phyloP scores from a whole-genome alignment of 495 filamentous ascomycete species.

The Penicillium verhagenii region DNA sequence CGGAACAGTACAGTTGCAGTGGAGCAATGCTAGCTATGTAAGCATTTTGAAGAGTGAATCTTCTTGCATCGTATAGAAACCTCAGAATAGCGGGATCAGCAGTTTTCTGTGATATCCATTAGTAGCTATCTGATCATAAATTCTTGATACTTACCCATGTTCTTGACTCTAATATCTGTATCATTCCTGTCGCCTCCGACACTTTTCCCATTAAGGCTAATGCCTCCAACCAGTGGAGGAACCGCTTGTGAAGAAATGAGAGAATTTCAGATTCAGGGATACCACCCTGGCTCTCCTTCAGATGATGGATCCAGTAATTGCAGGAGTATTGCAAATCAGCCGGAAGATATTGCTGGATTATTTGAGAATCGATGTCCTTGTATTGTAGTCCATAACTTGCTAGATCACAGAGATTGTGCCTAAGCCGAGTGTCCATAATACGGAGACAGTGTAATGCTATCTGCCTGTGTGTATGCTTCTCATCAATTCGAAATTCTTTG shows the following conservation, averaged over 20 bases:
- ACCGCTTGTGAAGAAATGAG: background rate
- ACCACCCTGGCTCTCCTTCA: background rate
- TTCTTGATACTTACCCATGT: background rate
- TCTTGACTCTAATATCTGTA: background rate
- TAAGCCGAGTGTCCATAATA: background rate
- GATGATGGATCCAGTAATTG: conserved; percentile 35
- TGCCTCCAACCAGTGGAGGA: conserved; percentile 3
- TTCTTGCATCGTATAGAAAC: conserved; percentile 29
- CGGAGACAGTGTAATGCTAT: background rate
- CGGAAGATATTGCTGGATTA: conserved; percentile 25
- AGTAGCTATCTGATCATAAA: conserved; percentile 9
- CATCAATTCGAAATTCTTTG: background rate
- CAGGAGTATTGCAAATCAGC: conserved; percentile 40
- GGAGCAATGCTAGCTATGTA: conserved; percentile 27
- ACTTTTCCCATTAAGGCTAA: conserved; percentile 22
- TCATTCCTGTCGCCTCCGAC: background rate
- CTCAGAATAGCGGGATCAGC: background rate
- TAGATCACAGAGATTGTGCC: conserved; percentile 35
- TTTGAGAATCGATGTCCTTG: conserved; percentile 18
- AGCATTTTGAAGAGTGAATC: conserved; percentile 29
- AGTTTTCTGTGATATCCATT: background rate
- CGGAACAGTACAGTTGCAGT: conserved; percentile 1
- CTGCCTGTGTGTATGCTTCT: background rate
- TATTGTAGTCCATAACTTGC: conserved; percentile 11
- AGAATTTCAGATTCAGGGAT: background rate